Conservation (phyloP, 73 alveolate species). For the Stentor coeruleus region DNA sequence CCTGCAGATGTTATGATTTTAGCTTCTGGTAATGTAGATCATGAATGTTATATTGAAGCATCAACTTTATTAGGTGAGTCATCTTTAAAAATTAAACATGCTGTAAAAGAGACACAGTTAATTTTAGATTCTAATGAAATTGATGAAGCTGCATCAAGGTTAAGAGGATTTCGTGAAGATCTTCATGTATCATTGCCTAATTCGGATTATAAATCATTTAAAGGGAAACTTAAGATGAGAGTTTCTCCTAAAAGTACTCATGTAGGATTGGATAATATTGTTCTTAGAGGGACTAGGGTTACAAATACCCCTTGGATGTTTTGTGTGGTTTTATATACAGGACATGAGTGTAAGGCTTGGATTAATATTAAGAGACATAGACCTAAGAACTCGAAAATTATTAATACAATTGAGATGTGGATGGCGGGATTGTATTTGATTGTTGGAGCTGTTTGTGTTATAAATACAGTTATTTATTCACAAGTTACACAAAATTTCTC, state of each 20-base stretch:
- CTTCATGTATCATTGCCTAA: background rate
- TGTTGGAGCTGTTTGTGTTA: background rate
- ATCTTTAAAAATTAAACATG: background rate
- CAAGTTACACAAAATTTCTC: background rate
- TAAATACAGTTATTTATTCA: background rate
- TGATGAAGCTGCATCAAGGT: background rate
- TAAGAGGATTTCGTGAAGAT: background rate
- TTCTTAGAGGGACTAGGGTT: background rate
- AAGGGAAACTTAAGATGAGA: background rate
- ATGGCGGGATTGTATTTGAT: background rate
- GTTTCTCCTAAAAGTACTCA: background rate
- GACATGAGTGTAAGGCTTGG: background rate
- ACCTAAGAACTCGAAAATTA: no score
- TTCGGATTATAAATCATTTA: background rate
- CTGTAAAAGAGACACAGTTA: background rate
- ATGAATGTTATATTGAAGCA: slow-evolving; percentile 3
- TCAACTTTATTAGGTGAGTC: background rate
- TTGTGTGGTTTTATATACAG: background rate
- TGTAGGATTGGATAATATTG: background rate
- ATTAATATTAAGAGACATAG: background rate
- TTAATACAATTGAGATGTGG: background rate
- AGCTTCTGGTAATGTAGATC: slow-evolving; percentile 2
- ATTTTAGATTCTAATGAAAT: background rate
- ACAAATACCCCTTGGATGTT: background rate
- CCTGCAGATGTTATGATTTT: background rate